These are phyloP conservation scores for Parietichytrium sp. DNA, from an alignment of 108 stramenopile genomes.

Conservation along the genomic window DNA sequence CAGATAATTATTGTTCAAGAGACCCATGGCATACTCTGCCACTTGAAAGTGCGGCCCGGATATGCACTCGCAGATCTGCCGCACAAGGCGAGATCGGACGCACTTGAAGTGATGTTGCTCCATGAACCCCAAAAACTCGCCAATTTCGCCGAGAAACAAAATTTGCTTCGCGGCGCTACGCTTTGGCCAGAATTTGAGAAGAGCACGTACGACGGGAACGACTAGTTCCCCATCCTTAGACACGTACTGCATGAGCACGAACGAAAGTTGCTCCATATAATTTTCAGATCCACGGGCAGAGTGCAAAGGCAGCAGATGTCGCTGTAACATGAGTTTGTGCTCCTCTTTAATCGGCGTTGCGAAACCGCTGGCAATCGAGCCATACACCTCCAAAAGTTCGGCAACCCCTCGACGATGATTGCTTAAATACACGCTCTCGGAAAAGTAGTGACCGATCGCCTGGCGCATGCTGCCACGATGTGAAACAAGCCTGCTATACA, in stretches of 20 bases:
- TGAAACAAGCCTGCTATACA: conserved; percentile 47
- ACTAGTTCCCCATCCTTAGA: conserved; percentile 43
- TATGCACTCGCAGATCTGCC: conserved; percentile 8
- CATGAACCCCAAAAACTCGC: conserved; percentile 47
- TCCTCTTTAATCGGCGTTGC: conserved; percentile 50
- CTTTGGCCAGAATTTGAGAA: conserved; percentile 47
- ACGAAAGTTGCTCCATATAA: conserved; percentile 47
- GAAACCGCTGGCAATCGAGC: conserved; percentile 54
- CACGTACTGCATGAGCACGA: conserved; percentile 45
- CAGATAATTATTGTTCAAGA: conserved; percentile 39
- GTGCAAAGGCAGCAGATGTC: conserved; percentile 45
- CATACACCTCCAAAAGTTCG: conserved; percentile 52
- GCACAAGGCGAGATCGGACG: conserved; percentile 12
- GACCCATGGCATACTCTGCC: conserved; percentile 44
- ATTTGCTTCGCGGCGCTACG: conserved; percentile 46
- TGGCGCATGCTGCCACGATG: conserved; percentile 41
- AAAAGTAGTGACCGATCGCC: conserved; percentile 42
- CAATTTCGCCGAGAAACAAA: conserved; percentile 51
- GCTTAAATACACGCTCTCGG: conserved; percentile 47
- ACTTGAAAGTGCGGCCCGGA: conserved; percentile 50
- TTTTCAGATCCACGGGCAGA: conserved; percentile 23
- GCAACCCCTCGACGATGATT: conserved; percentile 43
- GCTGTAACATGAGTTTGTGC: conserved; percentile 42
- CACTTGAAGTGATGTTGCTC: conserved; percentile 2
- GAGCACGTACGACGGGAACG: conserved; percentile 23